Conservation (phyloP, 1,284 basidiomycete genomes). For the Neonothopanus nambi region DNA sequence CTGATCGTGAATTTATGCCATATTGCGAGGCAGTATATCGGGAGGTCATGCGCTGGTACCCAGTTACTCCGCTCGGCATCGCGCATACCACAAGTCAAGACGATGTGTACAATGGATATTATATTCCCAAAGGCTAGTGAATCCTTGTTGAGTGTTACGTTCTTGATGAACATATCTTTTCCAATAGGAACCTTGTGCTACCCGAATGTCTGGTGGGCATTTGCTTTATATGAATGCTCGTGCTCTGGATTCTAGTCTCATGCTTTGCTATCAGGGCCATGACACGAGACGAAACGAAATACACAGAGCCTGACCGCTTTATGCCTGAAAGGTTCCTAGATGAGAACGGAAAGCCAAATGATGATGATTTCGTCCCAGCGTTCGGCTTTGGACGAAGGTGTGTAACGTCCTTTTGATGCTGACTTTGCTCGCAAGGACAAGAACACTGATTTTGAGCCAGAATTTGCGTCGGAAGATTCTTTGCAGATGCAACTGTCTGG, state of each 20-base stretch:
- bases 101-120: slow-evolving; percentile 15
- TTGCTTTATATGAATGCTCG: background rate
- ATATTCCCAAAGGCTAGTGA: slow-evolving; percentile 13
- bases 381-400: slow-evolving; percentile 62
- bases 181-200: background rate
- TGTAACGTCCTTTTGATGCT: slow-evolving; percentile 16
- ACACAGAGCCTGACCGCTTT: slow-evolving; percentile 31
- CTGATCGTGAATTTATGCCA: slow-evolving; percentile 23
- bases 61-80: background rate
- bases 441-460: slow-evolving; percentile 7
- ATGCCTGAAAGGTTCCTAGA: slow-evolving; percentile 31
- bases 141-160: background rate
- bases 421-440: background rate
- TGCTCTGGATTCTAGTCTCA: background rate
- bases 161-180: background rate
- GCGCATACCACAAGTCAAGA: slow-evolving; percentile 13
- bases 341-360: slow-evolving; percentile 23
- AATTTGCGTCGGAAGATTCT: slow-evolving; percentile 21
- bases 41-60: slow-evolving; percentile 13
- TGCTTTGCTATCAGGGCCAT: slow-evolving; percentile 1
- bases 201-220: slow-evolving; percentile 9
- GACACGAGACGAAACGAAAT: slow-evolving; percentile 44
- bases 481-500: slow-evolving; percentile 22
- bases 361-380: slow-evolving; percentile 21
- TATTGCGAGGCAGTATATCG: slow-evolving; percentile 24